Evolutionary conservation across 1,284 basidiomycete species (phyloP).

Genomic region (Rhodotorula mucilaginosa): DNA sequence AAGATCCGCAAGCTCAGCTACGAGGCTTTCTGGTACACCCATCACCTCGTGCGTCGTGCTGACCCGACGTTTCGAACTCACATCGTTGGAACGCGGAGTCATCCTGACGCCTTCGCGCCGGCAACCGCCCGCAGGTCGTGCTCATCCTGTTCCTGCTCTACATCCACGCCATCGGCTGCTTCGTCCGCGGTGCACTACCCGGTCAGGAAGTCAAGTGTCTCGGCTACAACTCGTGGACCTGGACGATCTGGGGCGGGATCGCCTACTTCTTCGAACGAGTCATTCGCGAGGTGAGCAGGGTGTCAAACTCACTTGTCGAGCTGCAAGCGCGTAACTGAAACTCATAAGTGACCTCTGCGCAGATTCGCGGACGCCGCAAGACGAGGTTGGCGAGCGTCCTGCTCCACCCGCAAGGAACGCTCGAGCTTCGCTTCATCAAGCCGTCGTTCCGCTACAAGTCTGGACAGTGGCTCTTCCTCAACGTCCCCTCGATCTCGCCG

Average conservation of each 20-base stretch:
- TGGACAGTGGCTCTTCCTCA: slow-evolving; percentile 86
- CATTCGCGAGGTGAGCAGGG: slow-evolving; percentile 65
- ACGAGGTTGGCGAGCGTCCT: slow-evolving; percentile 69
- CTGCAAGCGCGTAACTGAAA: background rate
- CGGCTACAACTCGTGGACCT: slow-evolving; percentile 71
- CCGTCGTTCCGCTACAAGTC: slow-evolving; percentile 82
- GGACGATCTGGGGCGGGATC: slow-evolving; percentile 79
- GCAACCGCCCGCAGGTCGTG: slow-evolving; percentile 7
- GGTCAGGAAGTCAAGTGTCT: slow-evolving; percentile 73
- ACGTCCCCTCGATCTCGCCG: slow-evolving; percentile 75
- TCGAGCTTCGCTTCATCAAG: slow-evolving; percentile 84
- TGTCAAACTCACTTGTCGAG: background rate
- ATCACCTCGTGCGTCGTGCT: slow-evolving; percentile 63
- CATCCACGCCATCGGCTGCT: slow-evolving; percentile 64
- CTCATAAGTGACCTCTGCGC: background rate
- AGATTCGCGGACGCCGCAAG: slow-evolving; percentile 54
- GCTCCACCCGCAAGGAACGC: slow-evolving; percentile 60
- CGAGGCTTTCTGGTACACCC: slow-evolving; percentile 90
- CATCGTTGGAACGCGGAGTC: no score
- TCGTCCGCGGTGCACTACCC: slow-evolving; percentile 69
- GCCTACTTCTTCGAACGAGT: slow-evolving; percentile 80
- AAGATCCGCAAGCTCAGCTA: slow-evolving; percentile 81
- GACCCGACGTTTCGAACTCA: no score
- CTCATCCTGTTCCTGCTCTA: slow-evolving; percentile 59
- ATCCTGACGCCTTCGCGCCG: slow-evolving; percentile 46